Evolutionary conservation across 148 eudicot species (phyloP), one percentile per base, ranked within the genome.

Genomic region (Simmondsia chinensis): DNA sequence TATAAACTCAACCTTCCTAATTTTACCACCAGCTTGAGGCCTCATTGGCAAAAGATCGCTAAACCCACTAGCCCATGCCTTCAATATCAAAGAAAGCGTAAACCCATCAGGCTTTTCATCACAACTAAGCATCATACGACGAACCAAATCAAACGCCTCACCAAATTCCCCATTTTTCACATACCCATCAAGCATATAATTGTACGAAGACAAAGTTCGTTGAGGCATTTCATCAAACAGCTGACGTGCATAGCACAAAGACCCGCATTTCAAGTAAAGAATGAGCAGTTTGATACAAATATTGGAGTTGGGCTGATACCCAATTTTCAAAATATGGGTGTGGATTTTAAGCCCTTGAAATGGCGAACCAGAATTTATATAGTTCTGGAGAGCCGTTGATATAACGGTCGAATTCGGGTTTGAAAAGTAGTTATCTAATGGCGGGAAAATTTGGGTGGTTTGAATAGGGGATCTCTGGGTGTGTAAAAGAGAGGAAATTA

Each of bases 261-360:
- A 69, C 23, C 77, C 63, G 17, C 59, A 66, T 60, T 82, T 91
- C 0, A 85, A 3, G 37, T 91, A 36, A 0, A 82, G 50, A 1
- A 82, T 77, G 11, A 82, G 71, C 34, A 91, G 83, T 28, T 91
- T 91, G 57, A 82, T 91, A 18, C 58, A 41, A 33, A 82, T 70
- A 46, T 76, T 91, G 26, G 58, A 55, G 53, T 79, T 76, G 54
- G 82, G 68, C 16, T 39, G 37, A 51, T 69, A 79, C 20, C 94
- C 94, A 50, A 57, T 44, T 72, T 91, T 82, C 34, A 85, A 31
- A 59, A 85, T 59, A 63, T 76, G 81, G 58, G 80, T 35, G 68
- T 91, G 97, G 48, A 85, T 60, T 72, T 82, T 85, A 35, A 70
- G 80, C 38, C 97, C 97, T 56, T 57, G 88, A 35, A 30, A 60